phyloP scores from a whole-genome alignment of 305 asterid species.

The Fraxinus latifolia region DNA sequence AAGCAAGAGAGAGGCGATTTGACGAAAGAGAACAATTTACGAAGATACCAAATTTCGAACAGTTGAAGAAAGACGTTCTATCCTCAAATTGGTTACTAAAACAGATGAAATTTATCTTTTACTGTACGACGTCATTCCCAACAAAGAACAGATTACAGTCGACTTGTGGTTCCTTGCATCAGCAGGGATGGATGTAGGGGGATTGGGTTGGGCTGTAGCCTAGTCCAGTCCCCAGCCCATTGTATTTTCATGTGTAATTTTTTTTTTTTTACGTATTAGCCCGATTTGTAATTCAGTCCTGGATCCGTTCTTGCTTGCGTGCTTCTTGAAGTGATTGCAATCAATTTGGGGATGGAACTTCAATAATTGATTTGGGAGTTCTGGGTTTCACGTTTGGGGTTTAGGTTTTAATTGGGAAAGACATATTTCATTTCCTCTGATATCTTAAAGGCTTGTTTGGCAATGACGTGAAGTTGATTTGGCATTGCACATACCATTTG shows the following conservation, averaged over 20 bases:
- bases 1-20: not conserved
- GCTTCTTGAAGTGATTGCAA: not conserved
- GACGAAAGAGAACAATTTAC: not conserved
- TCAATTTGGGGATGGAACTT: not conserved
- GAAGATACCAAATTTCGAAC: not conserved
- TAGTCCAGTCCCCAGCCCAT: too few species aligned
- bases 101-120: not conserved
- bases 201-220: too few species aligned
- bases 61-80: not conserved
- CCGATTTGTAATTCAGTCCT: too few species aligned
- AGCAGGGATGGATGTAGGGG: too few species aligned
- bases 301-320: not conserved
- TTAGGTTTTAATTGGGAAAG: not conserved
- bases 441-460: not conserved
- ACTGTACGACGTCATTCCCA: not conserved
- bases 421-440: not conserved
- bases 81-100: not conserved
- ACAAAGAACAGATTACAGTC: too few species aligned
- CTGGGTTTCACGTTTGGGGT: not conserved
- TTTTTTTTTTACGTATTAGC: too few species aligned
- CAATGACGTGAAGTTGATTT: not conserved
- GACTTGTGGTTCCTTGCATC: not conserved
- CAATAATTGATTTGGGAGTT: not conserved
- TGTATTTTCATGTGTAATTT: too few species aligned
- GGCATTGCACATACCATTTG: not conserved